Base-by-base conservation (phyloP, 768 basidiomycete species). In the Termitomyces sp. region DNA sequence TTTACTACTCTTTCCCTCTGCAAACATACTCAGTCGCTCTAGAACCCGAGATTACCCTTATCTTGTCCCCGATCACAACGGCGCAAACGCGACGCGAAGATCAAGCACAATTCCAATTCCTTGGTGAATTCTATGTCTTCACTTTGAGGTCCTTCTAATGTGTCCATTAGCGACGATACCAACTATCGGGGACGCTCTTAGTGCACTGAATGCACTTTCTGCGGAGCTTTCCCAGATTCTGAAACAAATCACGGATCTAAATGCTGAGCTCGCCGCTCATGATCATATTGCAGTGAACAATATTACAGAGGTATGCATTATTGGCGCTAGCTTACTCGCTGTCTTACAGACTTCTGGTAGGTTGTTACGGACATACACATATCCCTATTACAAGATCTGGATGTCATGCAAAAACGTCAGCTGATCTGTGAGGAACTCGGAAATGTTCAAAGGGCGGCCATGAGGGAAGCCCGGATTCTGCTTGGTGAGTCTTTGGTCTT, bases 221-320 rank as follows among this genome's bases (percentile, higher is more conserved):
- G 76, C 73, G 8, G 84, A 88, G 59, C 79, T 95, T 3, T 67
- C 78, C 0, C 76, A 76, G 30, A 82, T 77, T 1, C 67, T 91
- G 56, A 83, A 84, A 58, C 84, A 89, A 58, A 86, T 91, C 30
- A 71, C 76, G 3, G 84, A 85, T 62, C 72, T 94, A 14, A 78
- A 82, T 5, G 83, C 83, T 0, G 90, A 93, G 68, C 71, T 95
- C 27, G 78, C 81, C 3, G 80, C 86, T n/a, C 82, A 76, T 42
- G 84, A 90, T n/a, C 81, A 84, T 48, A 81, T 90, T 49, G 74
- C 80, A 16, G 76, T 89, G 6, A 86, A 89, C 19, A 86, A 86
- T 57, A 79, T 89, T 16, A 79, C 82, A 53, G 87, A 91, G 72
- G 87, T 88, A 57, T n/a, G 77, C 64, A 27, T 5, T 17, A 39